These are phyloP conservation scores for Pichia sp. DNA, from an alignment of 1,139 yeast species.

Conservation along the genomic window DNA sequence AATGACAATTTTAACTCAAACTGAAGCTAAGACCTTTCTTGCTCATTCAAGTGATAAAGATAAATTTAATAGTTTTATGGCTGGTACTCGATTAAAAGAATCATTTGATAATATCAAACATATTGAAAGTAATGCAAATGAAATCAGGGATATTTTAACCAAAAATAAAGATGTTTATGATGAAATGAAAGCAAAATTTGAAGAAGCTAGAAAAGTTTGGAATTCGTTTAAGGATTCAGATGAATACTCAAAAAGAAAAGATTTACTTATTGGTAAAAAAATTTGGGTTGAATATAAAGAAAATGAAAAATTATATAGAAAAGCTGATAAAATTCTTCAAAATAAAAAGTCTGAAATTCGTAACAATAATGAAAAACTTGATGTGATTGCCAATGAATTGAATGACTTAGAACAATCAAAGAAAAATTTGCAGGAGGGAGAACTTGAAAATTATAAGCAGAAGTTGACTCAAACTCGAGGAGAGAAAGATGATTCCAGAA, in stretches of 20 bases:
- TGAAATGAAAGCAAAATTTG: conserved; percentile 32
- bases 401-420: neutral
- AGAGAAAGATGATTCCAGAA: conserved; percentile 12
- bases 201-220: conserved; percentile 37
- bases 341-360: conserved; percentile 21
- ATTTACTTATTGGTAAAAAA: conserved; percentile 50
- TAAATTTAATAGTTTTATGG: conserved; percentile 72
- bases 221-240: conserved; percentile 28
- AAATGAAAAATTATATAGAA: conserved; percentile 31
- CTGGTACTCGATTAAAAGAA: conserved; percentile 67
- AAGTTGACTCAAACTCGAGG: conserved; percentile 8
- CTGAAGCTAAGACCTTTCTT: conserved; percentile 85
- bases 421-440: conserved; percentile 5
- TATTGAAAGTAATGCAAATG: conserved; percentile 38
- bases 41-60: conserved; percentile 65
- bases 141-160: conserved; percentile 35
- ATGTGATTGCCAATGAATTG: conserved; percentile 1
- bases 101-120: conserved; percentile 46
- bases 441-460: conserved; percentile 1
- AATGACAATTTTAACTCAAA: conserved; percentile 88
- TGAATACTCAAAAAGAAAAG: conserved; percentile 32
- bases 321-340: conserved; percentile 22
- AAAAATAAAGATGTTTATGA: conserved; percentile 21
- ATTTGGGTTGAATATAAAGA: conserved; percentile 52
- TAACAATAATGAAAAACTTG: neutral